Evolutionary conservation across 495 filamentous ascomycete genomes (phyloP).

Genomic region (Hypoxylon rickii): DNA sequence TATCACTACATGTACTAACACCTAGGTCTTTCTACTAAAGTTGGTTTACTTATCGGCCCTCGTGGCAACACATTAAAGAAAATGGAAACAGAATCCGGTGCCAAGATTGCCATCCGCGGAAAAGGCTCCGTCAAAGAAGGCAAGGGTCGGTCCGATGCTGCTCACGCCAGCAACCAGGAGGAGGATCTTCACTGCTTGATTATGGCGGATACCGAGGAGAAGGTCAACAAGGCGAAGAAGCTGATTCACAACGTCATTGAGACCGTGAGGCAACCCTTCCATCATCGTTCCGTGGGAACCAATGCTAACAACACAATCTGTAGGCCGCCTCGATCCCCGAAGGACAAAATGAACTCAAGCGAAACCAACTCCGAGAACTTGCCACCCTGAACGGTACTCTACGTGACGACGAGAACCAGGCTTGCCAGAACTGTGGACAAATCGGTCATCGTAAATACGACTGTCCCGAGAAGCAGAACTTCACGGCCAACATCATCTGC

Average conservation of each 20-base stretch:
- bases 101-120: constrained; percentile 98
- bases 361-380: constrained; percentile 95
- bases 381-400: constrained; percentile 97
- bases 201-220: constrained; percentile 98
- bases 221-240: constrained; percentile 97
- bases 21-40: constrained; percentile 88
- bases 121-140: constrained; percentile 99
- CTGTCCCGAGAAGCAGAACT: constrained; percentile 96
- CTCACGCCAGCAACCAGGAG: constrained; percentile 99
- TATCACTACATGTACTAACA: constrained; percentile 76
- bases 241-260: constrained; percentile 97
- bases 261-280: no score
- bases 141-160: constrained; percentile 97
- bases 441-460: constrained; percentile 99
- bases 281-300: background rate
- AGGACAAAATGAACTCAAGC: constrained; percentile 96
- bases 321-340: constrained; percentile 95
- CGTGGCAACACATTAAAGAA: constrained; percentile 99
- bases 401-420: constrained; percentile 97
- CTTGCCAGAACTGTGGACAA: constrained; percentile 99
- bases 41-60: constrained; percentile 99
- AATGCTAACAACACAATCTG: constrained; percentile 45
- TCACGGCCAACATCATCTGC: constrained; percentile 98
- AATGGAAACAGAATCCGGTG: constrained; percentile 95
- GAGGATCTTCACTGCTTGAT: constrained; percentile 98